These are phyloP conservation scores for Raphanus raphanistrum DNA, from an alignment of 345 rosid species.

Conservation along the genomic window DNA sequence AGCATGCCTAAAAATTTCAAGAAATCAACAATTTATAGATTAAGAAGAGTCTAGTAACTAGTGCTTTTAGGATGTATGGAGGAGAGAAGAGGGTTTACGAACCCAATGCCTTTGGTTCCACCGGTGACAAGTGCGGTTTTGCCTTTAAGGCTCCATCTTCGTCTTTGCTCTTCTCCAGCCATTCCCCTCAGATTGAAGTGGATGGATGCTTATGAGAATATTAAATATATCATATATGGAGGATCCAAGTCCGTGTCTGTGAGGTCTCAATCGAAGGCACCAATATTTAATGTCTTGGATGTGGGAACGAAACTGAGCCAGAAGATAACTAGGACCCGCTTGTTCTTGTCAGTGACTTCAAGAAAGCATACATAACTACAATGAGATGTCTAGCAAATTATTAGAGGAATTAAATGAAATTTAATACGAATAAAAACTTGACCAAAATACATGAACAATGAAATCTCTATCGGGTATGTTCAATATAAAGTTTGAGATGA, in stretches of 20 bases:
- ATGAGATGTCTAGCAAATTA: no score
- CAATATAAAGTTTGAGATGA: no score
- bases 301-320: neutral
- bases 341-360: neutral
- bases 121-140: neutral
- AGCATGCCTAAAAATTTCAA: constrained; percentile 1
- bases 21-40: neutral
- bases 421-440: no score
- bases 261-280: neutral
- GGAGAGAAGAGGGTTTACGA: neutral
- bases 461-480: no score
- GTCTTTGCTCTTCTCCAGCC: neutral
- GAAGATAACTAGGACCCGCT: neutral
- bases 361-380: no score
- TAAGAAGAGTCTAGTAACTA: neutral
- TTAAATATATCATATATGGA: neutral
- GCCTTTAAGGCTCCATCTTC: neutral
- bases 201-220: neutral
- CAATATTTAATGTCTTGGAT: neutral
- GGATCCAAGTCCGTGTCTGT: neutral
- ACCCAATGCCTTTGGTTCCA: neutral
- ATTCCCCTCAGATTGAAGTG: neutral
- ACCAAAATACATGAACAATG: no score
- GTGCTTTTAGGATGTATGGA: neutral
- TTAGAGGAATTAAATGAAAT: no score